These are phyloP conservation scores for Penicillium egyptiacum DNA, from an alignment of 495 filamentous ascomycete genomes.

Conservation along the genomic window DNA sequence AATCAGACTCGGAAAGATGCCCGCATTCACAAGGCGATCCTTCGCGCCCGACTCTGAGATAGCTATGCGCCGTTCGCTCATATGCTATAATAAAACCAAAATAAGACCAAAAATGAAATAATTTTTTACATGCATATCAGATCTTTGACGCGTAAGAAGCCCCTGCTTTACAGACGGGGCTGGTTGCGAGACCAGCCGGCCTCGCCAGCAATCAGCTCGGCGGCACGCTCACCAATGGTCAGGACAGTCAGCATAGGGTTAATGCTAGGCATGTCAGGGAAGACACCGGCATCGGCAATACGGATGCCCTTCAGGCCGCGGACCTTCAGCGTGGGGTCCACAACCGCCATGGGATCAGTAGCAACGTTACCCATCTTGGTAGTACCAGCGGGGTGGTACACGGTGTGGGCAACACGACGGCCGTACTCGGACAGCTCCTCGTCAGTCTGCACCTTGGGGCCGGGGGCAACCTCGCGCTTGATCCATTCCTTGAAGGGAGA, in stretches of 20 bases:
- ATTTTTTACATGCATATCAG: conserved; percentile 15
- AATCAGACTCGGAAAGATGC: neutral
- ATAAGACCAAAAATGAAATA: neutral
- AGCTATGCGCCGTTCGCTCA: conserved; percentile 26
- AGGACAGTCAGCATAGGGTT: conserved; percentile 70
- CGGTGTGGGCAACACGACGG: conserved; percentile 73
- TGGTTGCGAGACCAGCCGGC: conserved; percentile 59
- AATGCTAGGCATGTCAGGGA: conserved; percentile 64
- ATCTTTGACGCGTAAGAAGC: conserved; percentile 8
- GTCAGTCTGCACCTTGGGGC: conserved; percentile 64
- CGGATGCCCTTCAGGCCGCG: conserved; percentile 58
- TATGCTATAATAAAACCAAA: conserved; percentile 25
- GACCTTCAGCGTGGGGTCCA: conserved; percentile 58
- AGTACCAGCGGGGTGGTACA: conserved; percentile 84
- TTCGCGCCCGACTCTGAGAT: conserved; percentile 1
- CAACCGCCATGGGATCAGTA: conserved; percentile 63
- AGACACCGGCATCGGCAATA: conserved; percentile 67
- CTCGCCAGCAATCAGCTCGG: conserved; percentile 62
- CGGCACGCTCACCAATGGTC: conserved; percentile 62
- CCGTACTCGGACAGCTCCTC: conserved; percentile 74
- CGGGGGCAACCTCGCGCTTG: conserved; percentile 75
- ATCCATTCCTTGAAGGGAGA: conserved; percentile 77
- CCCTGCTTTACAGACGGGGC: conserved; percentile 40
- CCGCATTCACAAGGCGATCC: neutral
- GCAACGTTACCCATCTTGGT: conserved; percentile 78